phyloP scores from a whole-genome alignment of 805 yeast species.

The Candida chauliodis region DNA sequence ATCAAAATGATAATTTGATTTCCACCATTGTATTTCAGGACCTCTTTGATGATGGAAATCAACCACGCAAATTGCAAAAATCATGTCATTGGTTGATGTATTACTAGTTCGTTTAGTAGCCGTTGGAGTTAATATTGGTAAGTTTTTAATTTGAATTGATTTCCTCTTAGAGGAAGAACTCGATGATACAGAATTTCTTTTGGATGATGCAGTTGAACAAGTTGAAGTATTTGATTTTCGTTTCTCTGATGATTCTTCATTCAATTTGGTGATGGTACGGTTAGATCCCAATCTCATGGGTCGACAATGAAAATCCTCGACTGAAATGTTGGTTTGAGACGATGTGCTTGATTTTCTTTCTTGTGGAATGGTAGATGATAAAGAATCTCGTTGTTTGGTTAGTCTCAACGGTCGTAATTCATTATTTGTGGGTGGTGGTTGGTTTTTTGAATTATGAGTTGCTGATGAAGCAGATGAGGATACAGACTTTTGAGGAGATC shows the following conservation, averaged over 20 bases:
- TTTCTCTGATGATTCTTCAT: not conserved
- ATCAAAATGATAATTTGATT: conserved; percentile 41
- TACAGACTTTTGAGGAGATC: conserved; percentile 1
- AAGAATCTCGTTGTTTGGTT: conserved; percentile 20
- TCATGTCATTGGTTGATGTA: conserved; percentile 29
- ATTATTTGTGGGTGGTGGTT: not conserved
- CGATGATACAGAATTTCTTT: conserved; percentile 4
- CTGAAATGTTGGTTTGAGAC: conserved; percentile 4
- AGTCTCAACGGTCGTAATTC: conserved; percentile 26
- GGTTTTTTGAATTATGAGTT: not conserved
- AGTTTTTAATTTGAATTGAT: conserved; percentile 34
- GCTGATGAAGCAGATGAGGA: not conserved
- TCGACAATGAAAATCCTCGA: conserved; percentile 34
- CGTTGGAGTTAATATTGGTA: conserved; percentile 22
- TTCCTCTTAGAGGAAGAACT: conserved; percentile 12
- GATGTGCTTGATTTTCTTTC: conserved; percentile 1
- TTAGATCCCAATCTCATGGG: conserved; percentile 29
- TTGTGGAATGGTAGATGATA: conserved; percentile 1
- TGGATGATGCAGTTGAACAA: conserved; percentile 1
- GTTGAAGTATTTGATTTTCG: conserved; percentile 3
- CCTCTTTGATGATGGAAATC: conserved; percentile 92
- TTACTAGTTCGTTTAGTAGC: not conserved
- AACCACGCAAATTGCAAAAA: conserved; percentile 84
- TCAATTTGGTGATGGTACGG: conserved; percentile 7
- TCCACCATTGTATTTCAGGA: conserved; percentile 92